Evolutionary conservation across 495 filamentous ascomycete genomes (phyloP), one percentile per base, ranked within the genome.

Genomic region (Podospora comata): DNA sequence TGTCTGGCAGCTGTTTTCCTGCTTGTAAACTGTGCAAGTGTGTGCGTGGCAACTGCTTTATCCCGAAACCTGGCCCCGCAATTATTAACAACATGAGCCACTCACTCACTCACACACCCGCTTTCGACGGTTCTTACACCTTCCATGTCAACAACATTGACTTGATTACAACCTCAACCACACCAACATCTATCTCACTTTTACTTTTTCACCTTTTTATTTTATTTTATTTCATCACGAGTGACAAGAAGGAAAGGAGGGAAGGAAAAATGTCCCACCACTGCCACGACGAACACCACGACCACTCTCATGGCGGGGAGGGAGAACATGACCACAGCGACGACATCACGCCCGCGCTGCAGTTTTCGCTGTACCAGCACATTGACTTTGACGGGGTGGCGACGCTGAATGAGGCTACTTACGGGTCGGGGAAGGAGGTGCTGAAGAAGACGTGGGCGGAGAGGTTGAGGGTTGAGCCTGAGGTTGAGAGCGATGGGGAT

Each of bases 391-490:
- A 92, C 78, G 85, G 86, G 15, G 90, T 98, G 71, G 85, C 76
- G n/a, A 93, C 94, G 0, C 76, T 97, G 64, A 99, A 98, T 75
- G 96, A 98, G 79, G 79, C 85, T 0, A 76, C 76, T 6, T 78
- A 86, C 5, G 86, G 87, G 54, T 87, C 90, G 3, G 95, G 93
- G 44, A 84, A 83, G 65, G 88, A 85, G 1, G 86, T 97, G 62
- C 85, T 94, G n/a, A 85, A 91, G 78, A 99, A 99, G 80, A 91
- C 92, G 58, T 98, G 93, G 93, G 83, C 86, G 4, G 88, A 97
- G 76, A 82, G 95, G 65, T 71, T 97, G 67, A 77, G 88, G 30
- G 76, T 84, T 11, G 80, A 88, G 69, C 91, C 91, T 0, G 89
- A 93, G 77, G 84, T 99, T 15, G 85, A 83, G 75, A 97, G 93